A percentile compares a stretch with the other conserved stretches of the same genome.
Evolutionary conservation across 805 yeast genomes (phyloP).

Genomic region (Candida morakotiae): DNA sequence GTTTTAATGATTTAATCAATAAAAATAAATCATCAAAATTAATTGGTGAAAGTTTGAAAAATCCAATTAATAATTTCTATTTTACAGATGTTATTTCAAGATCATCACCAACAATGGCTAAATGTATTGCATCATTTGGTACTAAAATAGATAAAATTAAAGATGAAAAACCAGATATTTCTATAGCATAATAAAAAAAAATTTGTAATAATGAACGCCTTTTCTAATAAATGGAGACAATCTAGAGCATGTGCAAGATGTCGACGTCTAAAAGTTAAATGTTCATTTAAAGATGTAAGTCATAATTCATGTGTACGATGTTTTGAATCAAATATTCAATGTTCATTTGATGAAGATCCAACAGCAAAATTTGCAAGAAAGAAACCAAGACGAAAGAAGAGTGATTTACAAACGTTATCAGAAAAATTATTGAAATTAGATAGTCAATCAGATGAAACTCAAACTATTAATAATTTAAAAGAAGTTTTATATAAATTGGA

Average conservation of each 20-base stretch:
- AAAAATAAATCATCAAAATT: conserved; percentile 37
- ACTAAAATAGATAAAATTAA: conserved; percentile 56
- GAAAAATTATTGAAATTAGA: conserved; percentile 2
- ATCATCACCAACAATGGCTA: conserved; percentile 88
- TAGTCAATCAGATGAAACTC: background rate
- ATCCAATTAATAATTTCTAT: conserved; percentile 79
- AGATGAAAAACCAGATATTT: conserved; percentile 44
- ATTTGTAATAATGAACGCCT: background rate
- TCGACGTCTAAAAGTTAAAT: conserved; percentile 49
- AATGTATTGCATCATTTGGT: conserved; percentile 71
- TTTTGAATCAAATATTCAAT: conserved; percentile 37
- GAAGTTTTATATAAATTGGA: conserved; percentile 9
- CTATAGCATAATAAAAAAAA: conserved; percentile 7
- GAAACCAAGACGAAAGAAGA: conserved; percentile 19
- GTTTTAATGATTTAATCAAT: conserved; percentile 42
- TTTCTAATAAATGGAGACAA: conserved; percentile 44
- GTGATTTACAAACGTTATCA: conserved; percentile 2
- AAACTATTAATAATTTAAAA: conserved; percentile 6
- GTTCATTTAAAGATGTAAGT: conserved; percentile 46
- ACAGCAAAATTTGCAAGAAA: conserved; percentile 36
- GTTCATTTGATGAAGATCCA: conserved; percentile 52
- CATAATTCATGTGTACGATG: conserved; percentile 44
- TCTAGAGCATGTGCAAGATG: conserved; percentile 54
- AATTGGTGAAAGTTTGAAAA: conserved; percentile 48
- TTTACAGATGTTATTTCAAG: conserved; percentile 85